Base-by-base conservation (phyloP, 306 rosid species). In the Fragaria nilgerrensis region DNA sequence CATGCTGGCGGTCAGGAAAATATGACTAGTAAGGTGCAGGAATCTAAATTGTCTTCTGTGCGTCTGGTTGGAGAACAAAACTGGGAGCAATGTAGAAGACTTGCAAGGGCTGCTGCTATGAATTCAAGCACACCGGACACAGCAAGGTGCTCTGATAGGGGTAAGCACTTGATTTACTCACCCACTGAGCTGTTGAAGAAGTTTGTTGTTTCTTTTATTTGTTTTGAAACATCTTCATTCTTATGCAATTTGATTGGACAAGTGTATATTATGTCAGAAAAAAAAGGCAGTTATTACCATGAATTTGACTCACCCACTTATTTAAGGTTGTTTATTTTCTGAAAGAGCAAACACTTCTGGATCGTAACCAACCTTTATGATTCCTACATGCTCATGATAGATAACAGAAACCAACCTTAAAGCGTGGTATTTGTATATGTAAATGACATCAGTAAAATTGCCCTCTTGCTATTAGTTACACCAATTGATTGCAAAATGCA, bases 101-200 rank as follows among this genome's bases (percentile, higher is more conserved):
- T 93, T 56, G 93, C 97, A 29, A 79, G 64, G 82, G 90, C 91
- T 75, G 93, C 89, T 79, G 91, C 97, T 47, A 71, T 82, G 79
- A 89, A 85, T 82, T 84, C 85, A 64, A 91, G 92, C 76, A 75
- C 68, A 34, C 78, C 77, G 25, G 85, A 84, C 62, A 43, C 80
- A 72, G 80, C 80, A 50, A 78, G 78, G 44, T 83, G 76, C 75
- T 82, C 82, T 64, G 75, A 78, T 59, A 69, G n/a, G 55, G 90
- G 83, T 84, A 82, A 71, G 87, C 37, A 45, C 9, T 39, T 45
- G 19, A 34, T 67, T 55, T 9, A 14, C 13, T 64, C 7, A n/a
- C 53, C 59, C 9, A 39, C 20, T 6, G 75, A 15, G 45, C 37
- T 68, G 84, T 53, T 43, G 62, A 36, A 44, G 37, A 27, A 50